Conservation (phyloP, 2,329 filamentous ascomycete species). For the Fusarium mangiferae region DNA sequence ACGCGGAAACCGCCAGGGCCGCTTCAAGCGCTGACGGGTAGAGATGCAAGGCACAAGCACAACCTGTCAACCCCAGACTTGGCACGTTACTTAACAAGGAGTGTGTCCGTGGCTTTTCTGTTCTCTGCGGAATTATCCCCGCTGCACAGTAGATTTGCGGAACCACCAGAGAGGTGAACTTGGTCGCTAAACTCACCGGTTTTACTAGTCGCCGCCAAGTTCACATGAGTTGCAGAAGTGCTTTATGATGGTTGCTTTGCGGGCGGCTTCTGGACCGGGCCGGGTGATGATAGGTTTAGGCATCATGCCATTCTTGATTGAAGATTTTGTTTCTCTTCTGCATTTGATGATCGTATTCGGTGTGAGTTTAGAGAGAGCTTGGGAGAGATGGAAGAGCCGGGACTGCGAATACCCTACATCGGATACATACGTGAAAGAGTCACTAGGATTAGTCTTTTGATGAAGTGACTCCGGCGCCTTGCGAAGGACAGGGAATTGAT, state of each 20-base stretch:
- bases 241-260: background rate
- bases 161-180: background rate
- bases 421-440: background rate
- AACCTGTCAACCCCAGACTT: slow-evolving; percentile 30
- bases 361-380: background rate
- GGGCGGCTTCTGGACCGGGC: slow-evolving; percentile 2
- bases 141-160: background rate
- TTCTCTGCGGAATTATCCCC: slow-evolving; percentile 2
- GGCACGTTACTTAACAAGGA: slow-evolving; percentile 13
- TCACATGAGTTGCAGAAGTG: background rate
- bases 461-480: background rate
- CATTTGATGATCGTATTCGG: background rate
- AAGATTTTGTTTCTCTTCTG: background rate
- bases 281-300: background rate
- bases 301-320: slow-evolving; percentile 1
- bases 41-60: slow-evolving; percentile 23
- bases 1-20: slow-evolving; percentile 14
- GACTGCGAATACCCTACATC: background rate
- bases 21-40: slow-evolving; percentile 29
- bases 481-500: background rate
- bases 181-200: slow-evolving; percentile 5
- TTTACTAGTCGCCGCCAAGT: slow-evolving; percentile 19
- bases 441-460: background rate
- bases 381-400: background rate
- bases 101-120: background rate